Evolutionary conservation across 2,329 filamentous ascomycete genomes (phyloP).

Genomic region (Botrytis byssoidea): DNA sequence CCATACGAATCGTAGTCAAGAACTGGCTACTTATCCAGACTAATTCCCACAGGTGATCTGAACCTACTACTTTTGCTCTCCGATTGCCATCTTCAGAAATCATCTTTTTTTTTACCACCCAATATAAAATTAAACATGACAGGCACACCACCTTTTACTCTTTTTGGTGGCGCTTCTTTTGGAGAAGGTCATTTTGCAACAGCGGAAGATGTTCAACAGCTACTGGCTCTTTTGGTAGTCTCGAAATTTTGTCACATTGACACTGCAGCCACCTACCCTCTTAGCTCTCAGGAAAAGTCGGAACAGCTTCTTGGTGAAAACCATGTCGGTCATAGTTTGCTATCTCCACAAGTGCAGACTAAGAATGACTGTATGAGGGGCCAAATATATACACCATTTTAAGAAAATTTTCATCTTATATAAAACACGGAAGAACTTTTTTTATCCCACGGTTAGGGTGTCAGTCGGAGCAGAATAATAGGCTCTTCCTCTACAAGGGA

Average conservation of each 20-base stretch:
- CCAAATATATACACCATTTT: background rate
- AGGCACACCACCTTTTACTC: background rate
- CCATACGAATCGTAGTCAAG: too few relatives aligned
- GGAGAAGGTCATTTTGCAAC: background rate
- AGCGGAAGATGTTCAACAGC: background rate
- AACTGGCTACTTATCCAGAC: too few relatives aligned
- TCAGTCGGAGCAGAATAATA: background rate
- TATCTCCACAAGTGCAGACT: background rate
- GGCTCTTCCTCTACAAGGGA: background rate
- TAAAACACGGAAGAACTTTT: background rate
- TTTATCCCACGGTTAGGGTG: background rate
- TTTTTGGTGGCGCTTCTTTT: background rate
- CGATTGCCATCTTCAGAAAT: conserved; percentile 1
- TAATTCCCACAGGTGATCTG: background rate
- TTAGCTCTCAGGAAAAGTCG: background rate
- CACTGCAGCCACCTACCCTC: background rate
- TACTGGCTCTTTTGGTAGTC: background rate
- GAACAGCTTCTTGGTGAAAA: conserved; percentile 10
- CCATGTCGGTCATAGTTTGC: background rate
- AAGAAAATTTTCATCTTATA: background rate
- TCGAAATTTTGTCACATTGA: background rate
- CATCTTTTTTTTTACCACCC: background rate
- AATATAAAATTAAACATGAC: background rate
- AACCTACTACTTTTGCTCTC: background rate
- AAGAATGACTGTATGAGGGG: background rate